A percentile compares a stretch with the other conserved stretches of the same genome.
Conservation (phyloP, 176 grass and related monocot species). For the Oryza brachyantha region DNA sequence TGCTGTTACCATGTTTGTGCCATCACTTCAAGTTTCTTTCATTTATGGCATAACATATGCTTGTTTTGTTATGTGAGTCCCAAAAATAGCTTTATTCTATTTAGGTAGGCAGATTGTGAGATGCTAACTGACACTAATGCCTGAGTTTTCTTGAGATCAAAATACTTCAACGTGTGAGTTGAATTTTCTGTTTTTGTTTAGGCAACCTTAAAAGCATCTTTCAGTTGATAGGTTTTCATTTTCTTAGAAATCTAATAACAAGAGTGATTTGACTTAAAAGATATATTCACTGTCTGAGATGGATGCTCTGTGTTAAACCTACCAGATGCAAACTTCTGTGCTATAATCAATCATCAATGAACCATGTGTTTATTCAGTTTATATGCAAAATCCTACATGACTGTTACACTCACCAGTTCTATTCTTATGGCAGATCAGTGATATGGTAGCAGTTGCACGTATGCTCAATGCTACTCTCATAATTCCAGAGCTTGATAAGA, state of each 20-base stretch:
- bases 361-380: background rate
- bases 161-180: background rate
- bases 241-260: slow-evolving; percentile 16
- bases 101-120: slow-evolving; percentile 4
- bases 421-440: slow-evolving; percentile 69
- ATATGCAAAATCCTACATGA: background rate
- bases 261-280: slow-evolving; percentile 3
- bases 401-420: slow-evolving; percentile 4
- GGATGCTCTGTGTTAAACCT: slow-evolving; percentile 26
- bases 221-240: background rate
- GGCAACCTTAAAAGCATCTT: background rate
- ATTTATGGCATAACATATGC: slow-evolving; percentile 1
- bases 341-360: slow-evolving; percentile 20
- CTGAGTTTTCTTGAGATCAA: background rate
- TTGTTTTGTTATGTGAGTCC: background rate
- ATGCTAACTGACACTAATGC: background rate
- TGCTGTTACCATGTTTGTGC: background rate
- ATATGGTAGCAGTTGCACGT: slow-evolving; percentile 83
- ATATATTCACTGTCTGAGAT: slow-evolving; percentile 5
- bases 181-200: slow-evolving; percentile 11
- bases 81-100: slow-evolving; percentile 6
- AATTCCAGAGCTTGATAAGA: slow-evolving; percentile 94
- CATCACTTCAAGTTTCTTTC: slow-evolving; percentile 10
- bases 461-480: slow-evolving; percentile 89
- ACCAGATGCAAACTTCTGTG: background rate